phyloP scores from a whole-genome alignment of 2,329 filamentous ascomycete genomes.

The Curvularia hawaiiensis region DNA sequence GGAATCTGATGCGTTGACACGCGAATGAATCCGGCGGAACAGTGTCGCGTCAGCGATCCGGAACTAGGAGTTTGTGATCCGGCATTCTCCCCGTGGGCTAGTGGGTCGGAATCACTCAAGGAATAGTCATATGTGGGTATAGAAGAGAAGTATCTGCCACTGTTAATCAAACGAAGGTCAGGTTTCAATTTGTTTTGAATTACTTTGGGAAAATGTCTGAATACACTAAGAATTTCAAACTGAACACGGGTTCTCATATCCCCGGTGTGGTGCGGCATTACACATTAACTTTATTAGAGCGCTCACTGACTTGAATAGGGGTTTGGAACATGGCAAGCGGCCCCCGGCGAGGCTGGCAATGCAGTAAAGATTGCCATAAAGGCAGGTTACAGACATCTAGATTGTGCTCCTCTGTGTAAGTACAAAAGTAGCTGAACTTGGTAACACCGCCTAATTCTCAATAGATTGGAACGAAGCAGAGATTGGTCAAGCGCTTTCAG shows the following conservation, averaged over 20 bases:
- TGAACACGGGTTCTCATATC: neutral
- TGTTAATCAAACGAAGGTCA: no score
- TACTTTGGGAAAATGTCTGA: no score
- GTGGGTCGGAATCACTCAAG: neutral
- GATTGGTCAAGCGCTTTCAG: conserved; percentile 36
- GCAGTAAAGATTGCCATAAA: conserved; percentile 49
- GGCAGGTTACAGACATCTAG: conserved; percentile 42
- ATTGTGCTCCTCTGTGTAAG: neutral
- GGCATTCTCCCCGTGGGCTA: conserved; percentile 1
- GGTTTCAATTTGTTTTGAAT: no score
- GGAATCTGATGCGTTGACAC: neutral
- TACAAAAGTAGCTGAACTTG: neutral
- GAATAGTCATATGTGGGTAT: neutral
- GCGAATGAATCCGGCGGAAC: neutral
- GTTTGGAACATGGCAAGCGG: conserved; percentile 44
- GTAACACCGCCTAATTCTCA: neutral
- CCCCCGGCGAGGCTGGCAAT: conserved; percentile 45
- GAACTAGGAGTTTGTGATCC: neutral
- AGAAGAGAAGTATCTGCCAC: neutral
- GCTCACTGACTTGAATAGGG: conserved; percentile 24
- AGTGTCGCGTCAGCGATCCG: neutral
- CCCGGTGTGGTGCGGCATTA: neutral
- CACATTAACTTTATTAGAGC: neutral
- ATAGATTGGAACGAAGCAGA: conserved; percentile 33
- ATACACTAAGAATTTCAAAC: neutral